Evolutionary conservation across 2,329 filamentous ascomycete species (phyloP), one percentile per base, ranked within the genome.

Genomic region (Cytospora chrysosperma): DNA sequence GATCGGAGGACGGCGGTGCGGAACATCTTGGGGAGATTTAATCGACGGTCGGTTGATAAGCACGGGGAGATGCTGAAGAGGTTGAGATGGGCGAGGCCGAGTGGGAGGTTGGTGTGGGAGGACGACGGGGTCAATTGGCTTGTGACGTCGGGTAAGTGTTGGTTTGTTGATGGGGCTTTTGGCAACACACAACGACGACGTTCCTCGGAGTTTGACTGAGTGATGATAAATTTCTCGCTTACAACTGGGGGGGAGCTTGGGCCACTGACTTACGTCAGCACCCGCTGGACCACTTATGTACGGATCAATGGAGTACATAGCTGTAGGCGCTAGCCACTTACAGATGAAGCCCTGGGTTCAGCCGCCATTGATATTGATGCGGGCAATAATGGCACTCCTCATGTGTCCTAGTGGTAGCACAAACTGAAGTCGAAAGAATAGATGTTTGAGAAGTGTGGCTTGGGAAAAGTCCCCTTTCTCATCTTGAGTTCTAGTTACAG

Each of bases 1-100:
- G 91, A 89, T 80, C 90, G 90, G 82, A 94, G 83, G 77, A 95
- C 79, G 75, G 91, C 88, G 78, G 91, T 88, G 82, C 94, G 91
- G 85, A 97, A 93, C 94, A 98, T 98, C 69, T 73, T 87, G 81
- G 72, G 68, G 69, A 12, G 12, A 34, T 34, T 34, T 13, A 34
- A 2, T 68, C 64, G 58, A 47, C 58, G 5, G 54, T 54, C 15
- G 15, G 32, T 27, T 8, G 30, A 24, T 4, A 13, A 19, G 3
- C 15, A 6, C n/a, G n/a, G n/a, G 15, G 13, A 10, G 17, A 8
- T 47, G 28, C 26, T 15, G 15, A 19, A 19, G 1, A 21, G 26
- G 17, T 21, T 9, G 28, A 26, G 30, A 21, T 30, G 43, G 56
- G 28, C n/a, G 50, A 6, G 9, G 9, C 30, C 27, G 51, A 17